These are phyloP conservation scores for Symbiodinium pilosum DNA, from an alignment of 73 alveolate species.

Conservation along the genomic window DNA sequence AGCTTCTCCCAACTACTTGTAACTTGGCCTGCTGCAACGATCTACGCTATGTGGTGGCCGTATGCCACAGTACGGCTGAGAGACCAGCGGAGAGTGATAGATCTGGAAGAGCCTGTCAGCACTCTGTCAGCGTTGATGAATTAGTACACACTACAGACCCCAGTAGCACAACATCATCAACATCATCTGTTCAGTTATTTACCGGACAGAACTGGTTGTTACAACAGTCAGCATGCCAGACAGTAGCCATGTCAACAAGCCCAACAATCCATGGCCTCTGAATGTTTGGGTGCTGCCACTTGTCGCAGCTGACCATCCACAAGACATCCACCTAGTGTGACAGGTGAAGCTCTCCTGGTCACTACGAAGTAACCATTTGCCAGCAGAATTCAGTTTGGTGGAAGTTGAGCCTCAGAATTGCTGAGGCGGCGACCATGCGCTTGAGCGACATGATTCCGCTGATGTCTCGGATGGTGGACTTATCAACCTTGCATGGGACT, in stretches of 20 bases:
- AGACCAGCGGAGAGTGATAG: conserved; percentile 36
- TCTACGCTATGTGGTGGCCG: too few species aligned
- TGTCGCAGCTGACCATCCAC: conserved; percentile 91
- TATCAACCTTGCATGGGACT: conserved; percentile 21
- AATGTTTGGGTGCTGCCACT: conserved; percentile 89
- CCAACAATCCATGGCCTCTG: conserved; percentile 44
- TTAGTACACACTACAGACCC: too few species aligned
- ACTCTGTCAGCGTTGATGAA: too few species aligned
- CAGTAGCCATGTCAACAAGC: not conserved
- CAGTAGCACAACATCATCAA: too few species aligned
- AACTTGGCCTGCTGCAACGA: too few species aligned
- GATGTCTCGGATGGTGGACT: conserved; percentile 36
- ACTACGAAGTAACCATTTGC: too few species aligned
- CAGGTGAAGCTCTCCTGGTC: too few species aligned
- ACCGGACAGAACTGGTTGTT: not conserved
- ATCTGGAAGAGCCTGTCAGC: conserved; percentile 55
- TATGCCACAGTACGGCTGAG: not conserved
- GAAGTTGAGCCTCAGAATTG: not conserved
- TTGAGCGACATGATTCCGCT: conserved; percentile 55
- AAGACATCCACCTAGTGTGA: conserved; percentile 60
- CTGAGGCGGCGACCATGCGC: conserved; percentile 45
- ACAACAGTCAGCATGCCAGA: not conserved
- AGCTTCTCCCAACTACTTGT: too few species aligned
- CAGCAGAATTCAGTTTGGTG: not conserved
- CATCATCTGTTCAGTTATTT: too few species aligned